A percentile compares a stretch with the other conserved stretches of the same genome.
Evolutionary conservation across 2,329 filamentous ascomycete species (phyloP).

Genomic region (Pyrenochaeta sp.): DNA sequence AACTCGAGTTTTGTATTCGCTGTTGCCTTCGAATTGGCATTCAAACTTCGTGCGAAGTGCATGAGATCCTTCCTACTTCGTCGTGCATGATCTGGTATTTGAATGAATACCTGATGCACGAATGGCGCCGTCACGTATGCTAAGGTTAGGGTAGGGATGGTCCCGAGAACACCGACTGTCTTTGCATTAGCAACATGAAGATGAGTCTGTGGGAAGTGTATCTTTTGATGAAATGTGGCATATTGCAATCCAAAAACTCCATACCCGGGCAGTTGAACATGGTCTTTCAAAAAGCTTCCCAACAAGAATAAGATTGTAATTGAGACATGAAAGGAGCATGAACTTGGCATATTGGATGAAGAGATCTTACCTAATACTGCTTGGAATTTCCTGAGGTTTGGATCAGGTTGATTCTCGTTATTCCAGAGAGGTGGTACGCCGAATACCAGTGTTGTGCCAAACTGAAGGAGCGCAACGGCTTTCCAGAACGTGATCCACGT

Average conservation of each 20-base stretch:
- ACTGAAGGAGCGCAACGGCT: constrained; percentile 44
- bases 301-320: no score
- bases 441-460: constrained; percentile 39
- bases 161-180: constrained; percentile 37
- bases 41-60: constrained; percentile 28
- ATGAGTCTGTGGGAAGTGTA: no score
- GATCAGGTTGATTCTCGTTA: constrained; percentile 43
- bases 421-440: constrained; percentile 42
- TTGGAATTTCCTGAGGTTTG: constrained; percentile 33
- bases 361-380: constrained; percentile 36
- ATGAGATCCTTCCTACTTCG: constrained; percentile 33
- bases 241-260: no score
- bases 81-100: constrained; percentile 39
- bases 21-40: constrained; percentile 18
- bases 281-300: no score
- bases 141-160: constrained; percentile 42
- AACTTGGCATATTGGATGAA: not conserved
- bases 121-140: constrained; percentile 48
- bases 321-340: constrained; percentile 1
- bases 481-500: constrained; percentile 48
- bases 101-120: constrained; percentile 40
- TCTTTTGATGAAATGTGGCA: not conserved
- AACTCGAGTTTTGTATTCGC: constrained; percentile 43
- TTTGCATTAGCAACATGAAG: constrained; percentile 1
- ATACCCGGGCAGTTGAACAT: no score